phyloP scores from a whole-genome alignment of 1,284 basidiomycete species.

The Rhodofomes roseus region DNA sequence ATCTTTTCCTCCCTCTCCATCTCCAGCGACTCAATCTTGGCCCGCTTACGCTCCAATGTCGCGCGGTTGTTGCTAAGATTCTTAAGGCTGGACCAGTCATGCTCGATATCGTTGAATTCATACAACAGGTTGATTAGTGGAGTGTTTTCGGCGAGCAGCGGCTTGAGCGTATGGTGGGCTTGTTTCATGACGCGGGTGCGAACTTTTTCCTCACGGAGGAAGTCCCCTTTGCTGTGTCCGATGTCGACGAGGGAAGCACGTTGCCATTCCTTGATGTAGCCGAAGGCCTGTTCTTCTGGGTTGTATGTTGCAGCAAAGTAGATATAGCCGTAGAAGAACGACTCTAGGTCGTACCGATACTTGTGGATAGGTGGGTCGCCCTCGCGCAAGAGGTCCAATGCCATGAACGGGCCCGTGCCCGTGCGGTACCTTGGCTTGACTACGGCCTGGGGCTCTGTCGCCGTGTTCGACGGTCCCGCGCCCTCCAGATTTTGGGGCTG shows the following conservation, averaged over 20 bases:
- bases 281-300: background rate
- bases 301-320: background rate
- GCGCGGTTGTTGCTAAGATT: too few species aligned
- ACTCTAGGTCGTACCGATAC: constrained; percentile 30
- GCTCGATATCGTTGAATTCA: too few species aligned
- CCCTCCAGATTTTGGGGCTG: too few species aligned
- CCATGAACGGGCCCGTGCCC: constrained; percentile 26
- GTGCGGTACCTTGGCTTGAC: constrained; percentile 13
- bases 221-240: background rate
- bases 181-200: background rate
- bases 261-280: background rate
- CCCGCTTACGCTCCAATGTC: too few species aligned
- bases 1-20: too few species aligned
- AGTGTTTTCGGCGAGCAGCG: background rate
- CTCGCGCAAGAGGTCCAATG: constrained; percentile 18
- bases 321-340: constrained; percentile 26
- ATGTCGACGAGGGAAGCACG: background rate
- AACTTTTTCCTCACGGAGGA: background rate
- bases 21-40: too few species aligned
- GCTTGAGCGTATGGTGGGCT: background rate
- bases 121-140: too few species aligned
- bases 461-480: too few species aligned
- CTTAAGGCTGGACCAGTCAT: too few species aligned
- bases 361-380: constrained; percentile 14
- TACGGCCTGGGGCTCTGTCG: background rate